Evolutionary conservation across 140 eudicot species (phyloP).

Genomic region (Bidens hawaiensis): DNA sequence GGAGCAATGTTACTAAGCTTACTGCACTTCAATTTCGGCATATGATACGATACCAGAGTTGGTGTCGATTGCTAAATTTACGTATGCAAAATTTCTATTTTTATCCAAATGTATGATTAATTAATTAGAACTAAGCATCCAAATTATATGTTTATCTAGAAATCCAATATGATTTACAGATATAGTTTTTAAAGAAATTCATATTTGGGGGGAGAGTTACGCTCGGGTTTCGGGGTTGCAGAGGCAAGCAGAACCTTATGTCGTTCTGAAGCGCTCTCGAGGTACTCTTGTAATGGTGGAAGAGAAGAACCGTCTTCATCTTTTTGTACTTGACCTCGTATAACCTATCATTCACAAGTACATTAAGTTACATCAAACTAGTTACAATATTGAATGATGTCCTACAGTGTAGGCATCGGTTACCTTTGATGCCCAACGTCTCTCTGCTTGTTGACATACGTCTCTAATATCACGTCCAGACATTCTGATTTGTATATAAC

Average conservation of each 20-base stretch:
- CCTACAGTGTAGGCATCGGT: not conserved
- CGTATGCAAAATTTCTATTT: slow-evolving; percentile 4
- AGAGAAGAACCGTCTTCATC: slow-evolving; percentile 49
- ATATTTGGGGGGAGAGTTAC: slow-evolving; percentile 30
- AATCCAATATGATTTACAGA: not conserved
- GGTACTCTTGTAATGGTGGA: slow-evolving; percentile 81
- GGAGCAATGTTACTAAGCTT: slow-evolving; percentile 41
- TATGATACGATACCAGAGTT: slow-evolving; percentile 18
- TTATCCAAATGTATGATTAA: not conserved
- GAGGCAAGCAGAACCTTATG: slow-evolving; percentile 39
- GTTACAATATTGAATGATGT: not conserved
- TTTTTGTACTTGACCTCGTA: slow-evolving; percentile 64
- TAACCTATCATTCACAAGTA: slow-evolving; percentile 43
- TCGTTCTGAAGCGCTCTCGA: slow-evolving; percentile 58
- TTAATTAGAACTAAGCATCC: not conserved
- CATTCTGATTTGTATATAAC: slow-evolving; percentile 46
- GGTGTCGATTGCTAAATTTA: not conserved
- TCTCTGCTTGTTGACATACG: slow-evolving; percentile 97
- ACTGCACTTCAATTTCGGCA: slow-evolving; percentile 34
- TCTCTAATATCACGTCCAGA: slow-evolving; percentile 97
- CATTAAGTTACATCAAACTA: not conserved
- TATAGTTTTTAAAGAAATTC: slow-evolving; percentile 36
- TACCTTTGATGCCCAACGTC: slow-evolving; percentile 99
- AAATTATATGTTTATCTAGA: not conserved
- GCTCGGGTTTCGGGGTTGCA: slow-evolving; percentile 23